Base-by-base conservation (phyloP, 2,329 filamentous ascomycete genomes). In the Xylaria sp. region DNA sequence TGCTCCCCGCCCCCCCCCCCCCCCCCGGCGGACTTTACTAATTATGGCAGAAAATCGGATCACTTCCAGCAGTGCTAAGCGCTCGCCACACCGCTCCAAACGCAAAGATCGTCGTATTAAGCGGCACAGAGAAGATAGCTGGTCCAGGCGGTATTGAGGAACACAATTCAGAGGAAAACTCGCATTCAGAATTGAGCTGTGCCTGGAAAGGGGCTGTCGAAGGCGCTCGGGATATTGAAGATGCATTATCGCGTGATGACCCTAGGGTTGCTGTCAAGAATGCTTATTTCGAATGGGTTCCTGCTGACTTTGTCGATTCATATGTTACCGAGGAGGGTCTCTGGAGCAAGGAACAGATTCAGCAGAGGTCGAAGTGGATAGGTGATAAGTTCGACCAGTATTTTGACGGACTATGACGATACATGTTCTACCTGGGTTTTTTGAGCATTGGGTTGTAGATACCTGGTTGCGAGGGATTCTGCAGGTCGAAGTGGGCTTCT, bases 271-370 rank as follows among this genome's bases (percentile, higher is more conserved):
- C 67, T 15, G 75, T 84, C 52, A 78, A 73, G 42, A 85, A 85
- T 67, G 70, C 83, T n/a, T 87, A 85, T 63, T 88, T 88, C 51
- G 86, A 89, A 75, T 88, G 85, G 86, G 78, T 88, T 43, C 79
- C 83, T 1, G 71, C 80, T 0, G 60, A 69, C 8, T 70, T 87
- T 43, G 76, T 89, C 5, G 80, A 87, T 68, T 73, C 74, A 0
- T 88, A 86, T 68, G 73, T 87, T 33, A 85, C 82, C 2, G 85
- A 89, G 56, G 74, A 82, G 4, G 86, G 85, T 0, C 69, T 80
- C 28, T 78, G 75, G 74, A 74, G 69, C 2, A 63, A 71, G 7
- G 65, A 75, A 19, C 76, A 78, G n/a, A 80, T 86, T 21, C 68
- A 65, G 4, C 62, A 70, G 28, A 75, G 76, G 56, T 83, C 83